Base-by-base conservation (phyloP, 805 yeast species). In the Wickerhamiella kurtzmanii region DNA sequence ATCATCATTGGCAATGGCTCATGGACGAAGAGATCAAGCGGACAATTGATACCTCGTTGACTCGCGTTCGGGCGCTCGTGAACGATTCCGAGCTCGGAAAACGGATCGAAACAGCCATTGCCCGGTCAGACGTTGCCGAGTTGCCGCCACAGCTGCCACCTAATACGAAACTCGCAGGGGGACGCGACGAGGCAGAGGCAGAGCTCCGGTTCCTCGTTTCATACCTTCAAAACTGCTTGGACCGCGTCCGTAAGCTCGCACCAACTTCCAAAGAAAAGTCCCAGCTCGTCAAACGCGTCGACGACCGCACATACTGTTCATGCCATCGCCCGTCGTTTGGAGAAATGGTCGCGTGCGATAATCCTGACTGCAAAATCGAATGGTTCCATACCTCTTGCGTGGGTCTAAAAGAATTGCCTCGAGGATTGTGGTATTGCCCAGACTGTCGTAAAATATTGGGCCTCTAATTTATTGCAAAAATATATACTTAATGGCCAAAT, bases 321-420 rank as follows among this genome's bases (percentile, higher is more conserved):
- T 77, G 82, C 50, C 60, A 66, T 3, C 62, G 64, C 3, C 66
- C 64, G 1, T 69, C 76, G 4, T 64, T 58, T 47, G 96, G 96
- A 1, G 76, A 75, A 45, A 89, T 89, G 97, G 74, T 89, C 51
- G 95, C 89, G 0, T 89, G 97, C 63, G 96, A 88, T 60, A 77
- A 84, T 55, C 71, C 71, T 2, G 71, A 75, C 35, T 88, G 96
- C 64, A 68, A 75, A 57, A 71, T 81, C 47, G 96, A 88, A 64
- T 88, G 97, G 97, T 88, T 83, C 66, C 97, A 88, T 67, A 68
- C 84, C 53, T 86, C 85, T 11, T 88, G 97, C 64, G 82, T 84
- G 36, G 92, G 89, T 0, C 70, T 86, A 56, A 77, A 76, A 45
- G 77, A 79, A 41, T 74, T 85, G 2, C 97, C 96, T 1, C 76